These are phyloP conservation scores for Starmera quercuum DNA, from an alignment of 805 yeast species.

Conservation along the genomic window DNA sequence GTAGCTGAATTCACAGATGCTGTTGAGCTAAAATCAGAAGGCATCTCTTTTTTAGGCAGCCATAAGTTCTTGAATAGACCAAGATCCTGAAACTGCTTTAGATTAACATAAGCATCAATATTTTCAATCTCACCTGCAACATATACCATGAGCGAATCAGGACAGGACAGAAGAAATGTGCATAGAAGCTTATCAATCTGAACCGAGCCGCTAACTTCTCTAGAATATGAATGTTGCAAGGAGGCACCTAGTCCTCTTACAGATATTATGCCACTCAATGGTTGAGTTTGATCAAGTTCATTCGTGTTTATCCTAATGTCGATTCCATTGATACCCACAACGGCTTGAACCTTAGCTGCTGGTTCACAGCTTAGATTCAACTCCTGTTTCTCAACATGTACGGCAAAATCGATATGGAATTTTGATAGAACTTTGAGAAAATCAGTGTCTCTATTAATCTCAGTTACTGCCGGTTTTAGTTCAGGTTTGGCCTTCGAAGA, in stretches of 20 bases:
- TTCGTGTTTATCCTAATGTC: constrained; percentile 49
- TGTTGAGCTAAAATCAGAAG: constrained; percentile 1
- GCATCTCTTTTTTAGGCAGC: constrained; percentile 37
- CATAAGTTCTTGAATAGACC: constrained; percentile 79
- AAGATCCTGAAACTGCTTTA: constrained; percentile 83
- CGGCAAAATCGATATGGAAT: constrained; percentile 53
- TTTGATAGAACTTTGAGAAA: constrained; percentile 41
- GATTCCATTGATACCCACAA: constrained; percentile 67
- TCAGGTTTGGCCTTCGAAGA: constrained; percentile 11
- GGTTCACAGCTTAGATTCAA: constrained; percentile 87
- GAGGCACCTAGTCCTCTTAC: constrained; percentile 58
- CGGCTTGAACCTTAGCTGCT: constrained; percentile 84
- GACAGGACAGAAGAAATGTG: constrained; percentile 39
- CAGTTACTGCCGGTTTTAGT: background rate
- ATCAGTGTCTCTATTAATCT: constrained; percentile 19
- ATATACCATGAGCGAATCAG: constrained; percentile 31
- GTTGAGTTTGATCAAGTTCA: constrained; percentile 29
- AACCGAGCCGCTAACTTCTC: constrained; percentile 78
- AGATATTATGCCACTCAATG: constrained; percentile 37
- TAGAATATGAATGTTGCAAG: constrained; percentile 83
- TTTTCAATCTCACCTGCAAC: constrained; percentile 47
- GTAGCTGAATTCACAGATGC: constrained; percentile 18
- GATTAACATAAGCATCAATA: constrained; percentile 56
- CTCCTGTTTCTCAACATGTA: constrained; percentile 66
- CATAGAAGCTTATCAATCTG: constrained; percentile 37